A percentile compares a stretch with the other conserved stretches of the same genome.
These are phyloP conservation scores for Pisolithus thermaeus DNA, from an alignment of 1,284 basidiomycete species.

Conservation along the genomic window DNA sequence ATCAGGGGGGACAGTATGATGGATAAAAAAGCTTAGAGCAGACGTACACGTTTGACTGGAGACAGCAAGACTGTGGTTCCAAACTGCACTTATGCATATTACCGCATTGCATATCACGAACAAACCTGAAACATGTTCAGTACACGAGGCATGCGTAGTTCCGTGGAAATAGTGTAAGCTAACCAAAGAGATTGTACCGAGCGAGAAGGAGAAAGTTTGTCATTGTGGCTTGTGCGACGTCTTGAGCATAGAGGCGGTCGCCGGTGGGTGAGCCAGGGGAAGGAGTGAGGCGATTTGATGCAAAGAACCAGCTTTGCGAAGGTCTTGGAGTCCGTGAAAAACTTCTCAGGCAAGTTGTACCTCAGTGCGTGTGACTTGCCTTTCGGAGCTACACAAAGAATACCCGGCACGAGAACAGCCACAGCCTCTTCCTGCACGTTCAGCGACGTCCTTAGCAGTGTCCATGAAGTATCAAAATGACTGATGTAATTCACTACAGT, in stretches of 20 bases:
- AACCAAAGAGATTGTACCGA: constrained; percentile 51
- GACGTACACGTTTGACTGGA: constrained; percentile 32
- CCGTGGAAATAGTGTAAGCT: constrained; percentile 2
- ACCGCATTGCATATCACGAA: constrained; percentile 63
- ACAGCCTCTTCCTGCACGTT: too few species aligned
- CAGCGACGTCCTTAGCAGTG: too few species aligned
- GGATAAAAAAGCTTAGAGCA: constrained; percentile 14
- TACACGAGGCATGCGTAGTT: neutral
- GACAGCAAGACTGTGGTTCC: constrained; percentile 55
- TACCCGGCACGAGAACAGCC: neutral
- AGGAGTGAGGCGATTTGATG: constrained; percentile 4
- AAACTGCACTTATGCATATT: constrained; percentile 59
- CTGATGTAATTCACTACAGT: constrained; percentile 5
- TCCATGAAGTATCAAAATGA: neutral
- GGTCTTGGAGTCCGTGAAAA: neutral
- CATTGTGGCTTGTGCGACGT: constrained; percentile 23
- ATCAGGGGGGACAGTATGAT: neutral
- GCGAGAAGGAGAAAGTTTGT: constrained; percentile 30
- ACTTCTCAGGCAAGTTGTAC: neutral
- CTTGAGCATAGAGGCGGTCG: constrained; percentile 21
- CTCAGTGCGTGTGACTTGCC: constrained; percentile 11
- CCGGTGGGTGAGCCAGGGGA: constrained; percentile 16
- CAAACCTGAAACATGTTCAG: constrained; percentile 35
- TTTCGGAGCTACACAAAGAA: constrained; percentile 9
- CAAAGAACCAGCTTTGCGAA: constrained; percentile 28